Conservation (phyloP, 768 basidiomycete species). For the Terana coerulea region DNA sequence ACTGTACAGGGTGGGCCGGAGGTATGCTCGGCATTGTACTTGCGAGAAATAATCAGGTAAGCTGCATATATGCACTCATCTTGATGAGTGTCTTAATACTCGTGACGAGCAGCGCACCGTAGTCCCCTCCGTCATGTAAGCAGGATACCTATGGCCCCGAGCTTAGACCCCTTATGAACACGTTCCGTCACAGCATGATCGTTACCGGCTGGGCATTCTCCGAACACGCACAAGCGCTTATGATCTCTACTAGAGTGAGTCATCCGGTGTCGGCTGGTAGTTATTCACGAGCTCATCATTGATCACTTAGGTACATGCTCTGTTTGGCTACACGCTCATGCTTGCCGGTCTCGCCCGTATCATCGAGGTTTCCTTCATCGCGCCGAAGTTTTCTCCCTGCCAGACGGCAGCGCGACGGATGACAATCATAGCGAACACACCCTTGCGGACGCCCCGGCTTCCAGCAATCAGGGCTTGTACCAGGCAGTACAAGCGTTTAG, state of each 20-base stretch:
- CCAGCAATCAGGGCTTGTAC: conserved; percentile 19
- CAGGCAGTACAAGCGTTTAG: conserved; percentile 63
- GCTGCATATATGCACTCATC: conserved; percentile 14
- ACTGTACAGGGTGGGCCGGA: conserved; percentile 78
- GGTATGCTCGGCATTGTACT: conserved; percentile 86
- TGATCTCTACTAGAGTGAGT: conserved; percentile 75
- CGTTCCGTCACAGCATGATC: conserved; percentile 55
- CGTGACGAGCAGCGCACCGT: conserved; percentile 54
- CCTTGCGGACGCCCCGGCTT: conserved; percentile 37
- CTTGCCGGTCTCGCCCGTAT: conserved; percentile 77
- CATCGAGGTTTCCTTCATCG: conserved; percentile 81
- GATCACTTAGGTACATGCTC: conserved; percentile 64
- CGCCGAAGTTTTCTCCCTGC: conserved; percentile 31
- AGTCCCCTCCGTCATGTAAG: conserved; percentile 79
- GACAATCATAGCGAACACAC: conserved; percentile 67
- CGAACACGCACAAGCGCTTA: conserved; percentile 79
- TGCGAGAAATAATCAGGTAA: conserved; percentile 74
- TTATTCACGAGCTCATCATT: no score
- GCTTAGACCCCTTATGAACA: background rate
- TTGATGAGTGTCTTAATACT: background rate
- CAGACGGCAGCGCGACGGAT: conserved; percentile 32
- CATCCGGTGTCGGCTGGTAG: no score
- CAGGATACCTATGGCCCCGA: no score
- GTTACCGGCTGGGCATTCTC: conserved; percentile 96
- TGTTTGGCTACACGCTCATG: conserved; percentile 86